Base-by-base conservation (phyloP, 1,284 basidiomycete species). In the Cryptococcus sp. region DNA sequence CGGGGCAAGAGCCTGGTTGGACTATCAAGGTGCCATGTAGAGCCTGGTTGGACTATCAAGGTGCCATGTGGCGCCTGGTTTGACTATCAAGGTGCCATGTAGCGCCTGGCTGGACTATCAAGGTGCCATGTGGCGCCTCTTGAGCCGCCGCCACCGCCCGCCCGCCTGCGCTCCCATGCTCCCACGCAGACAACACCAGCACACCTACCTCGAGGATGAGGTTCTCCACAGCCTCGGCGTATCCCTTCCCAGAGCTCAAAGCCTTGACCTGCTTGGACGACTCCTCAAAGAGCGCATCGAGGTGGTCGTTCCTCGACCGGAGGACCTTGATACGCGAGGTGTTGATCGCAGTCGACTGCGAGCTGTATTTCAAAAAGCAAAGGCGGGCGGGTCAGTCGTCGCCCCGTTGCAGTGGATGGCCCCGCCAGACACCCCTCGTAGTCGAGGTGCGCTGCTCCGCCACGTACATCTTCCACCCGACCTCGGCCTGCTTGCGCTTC, bases 281-380 rank as follows among this genome's bases (percentile, higher is more conserved):
- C 3, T 84, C 82, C 15, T 84, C 79, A 77, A 99, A 98, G 56
- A 98, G 84, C 55, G 89, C 86, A 70, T 96, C 88, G 3, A 98
- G 81, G 62, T 94, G 86, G 73, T 97, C 91, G 76, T 98, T 95
- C 52, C 94, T 86, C 59, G 87, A 85, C 74, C 95, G 89, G 18
- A 98, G 85, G 28, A 98, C 83, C 75, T 85, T 86, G 68, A 99
- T 83, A 53, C 96, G 90, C 6, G 94, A 92, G 74, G 90, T 91
- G 83, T 98, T 98, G 67, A 92, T 96, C 60, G 94, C 83, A 38
- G 90, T 98, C 3, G 95, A 98, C 75, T 96, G 91, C 6, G 92
- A 86, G 70, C 95, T 98, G 73, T 3, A 24, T 5, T 15, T 15
- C 40, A 3, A 33, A 4, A 33, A 33, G 4, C 9, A 5, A 21